These are phyloP conservation scores for Colletotrichum sp. DNA, from an alignment of 2,329 filamentous ascomycete genomes.

Conservation along the genomic window DNA sequence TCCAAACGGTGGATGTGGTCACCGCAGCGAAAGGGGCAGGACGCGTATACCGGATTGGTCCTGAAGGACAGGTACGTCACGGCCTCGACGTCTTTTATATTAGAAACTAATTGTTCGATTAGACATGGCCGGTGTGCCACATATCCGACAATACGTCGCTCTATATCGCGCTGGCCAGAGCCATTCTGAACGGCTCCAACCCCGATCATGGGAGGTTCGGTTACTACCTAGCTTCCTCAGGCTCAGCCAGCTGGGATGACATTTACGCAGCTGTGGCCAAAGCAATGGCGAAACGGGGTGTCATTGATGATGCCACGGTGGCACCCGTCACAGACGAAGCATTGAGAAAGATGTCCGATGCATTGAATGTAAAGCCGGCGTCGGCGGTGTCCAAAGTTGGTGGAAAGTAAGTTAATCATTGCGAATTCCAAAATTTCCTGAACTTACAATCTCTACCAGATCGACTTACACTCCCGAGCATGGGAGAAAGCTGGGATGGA, in stretches of 20 bases:
- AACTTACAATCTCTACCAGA: neutral
- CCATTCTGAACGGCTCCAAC: neutral
- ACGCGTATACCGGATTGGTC: neutral
- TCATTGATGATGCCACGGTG: neutral
- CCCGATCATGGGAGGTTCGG: neutral
- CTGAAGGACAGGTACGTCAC: neutral
- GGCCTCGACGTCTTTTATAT: neutral
- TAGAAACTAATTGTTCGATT: neutral
- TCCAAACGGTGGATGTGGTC: neutral
- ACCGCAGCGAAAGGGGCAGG: neutral
- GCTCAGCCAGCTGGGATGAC: neutral
- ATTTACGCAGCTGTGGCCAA: neutral
- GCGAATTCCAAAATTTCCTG: too few species aligned
- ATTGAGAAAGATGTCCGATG: neutral
- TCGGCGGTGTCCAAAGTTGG: neutral
- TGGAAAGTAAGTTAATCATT: too few species aligned
- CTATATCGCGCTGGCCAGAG: neutral
- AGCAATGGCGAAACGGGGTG: neutral
- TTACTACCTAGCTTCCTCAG: neutral
- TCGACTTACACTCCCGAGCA: neutral
- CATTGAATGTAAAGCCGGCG: neutral
- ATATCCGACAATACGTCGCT: neutral
- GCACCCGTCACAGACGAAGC: neutral
- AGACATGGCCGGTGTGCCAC: neutral
- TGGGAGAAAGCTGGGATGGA: neutral